Evolutionary conservation across 352 stramenopile genomes (phyloP), one percentile per base, ranked within the genome.

Genomic region (Phytophthora chlamydospora): DNA sequence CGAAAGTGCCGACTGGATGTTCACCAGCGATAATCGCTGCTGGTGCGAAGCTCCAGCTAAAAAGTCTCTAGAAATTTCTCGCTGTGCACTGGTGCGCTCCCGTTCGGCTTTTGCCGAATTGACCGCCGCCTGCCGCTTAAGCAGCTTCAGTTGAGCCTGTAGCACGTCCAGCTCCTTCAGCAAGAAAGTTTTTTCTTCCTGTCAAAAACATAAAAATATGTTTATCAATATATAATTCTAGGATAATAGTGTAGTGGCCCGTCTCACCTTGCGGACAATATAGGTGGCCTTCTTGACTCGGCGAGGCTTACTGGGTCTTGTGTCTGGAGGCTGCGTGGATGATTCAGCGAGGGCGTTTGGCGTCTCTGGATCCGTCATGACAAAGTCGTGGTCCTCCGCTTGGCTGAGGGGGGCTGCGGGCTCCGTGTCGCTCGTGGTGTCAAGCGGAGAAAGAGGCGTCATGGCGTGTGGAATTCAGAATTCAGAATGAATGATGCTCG

Each of bases 181-280:
- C n/a, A 77, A 58, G 21, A 45, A 27, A 14, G 51, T 61, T 34
- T 80, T 80, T 63, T 78, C 68, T 40, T 80, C 72, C 38, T 71
- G 61, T 36, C 33, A 41, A 39, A 38, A 53, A 35, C 13, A 17
- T 16, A 36, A 39, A 41, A 56, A 55, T 33, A 49, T 21, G 19
- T 21, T 29, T 17, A 45, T 53, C 19, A 33, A 34, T 24, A 17
- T 51, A 40, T 34, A 19, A 21, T 58, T 62, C 31, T 46, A 51
- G 16, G 32, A 57, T 36, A 40, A 14, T 27, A 36, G 24, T 27
- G 24, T 27, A 38, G 52, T 24, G 9, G 0, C 31, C 17, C 8
- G 3, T 40, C 21, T 17, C 31, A 67, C 58, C 43, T 75, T 75
- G 3, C 67, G 62, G 10, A 47, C 47, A 12, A 38, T 14, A 48